phyloP scores from a whole-genome alignment of 1,139 yeast species.

The Pichia sp. region DNA sequence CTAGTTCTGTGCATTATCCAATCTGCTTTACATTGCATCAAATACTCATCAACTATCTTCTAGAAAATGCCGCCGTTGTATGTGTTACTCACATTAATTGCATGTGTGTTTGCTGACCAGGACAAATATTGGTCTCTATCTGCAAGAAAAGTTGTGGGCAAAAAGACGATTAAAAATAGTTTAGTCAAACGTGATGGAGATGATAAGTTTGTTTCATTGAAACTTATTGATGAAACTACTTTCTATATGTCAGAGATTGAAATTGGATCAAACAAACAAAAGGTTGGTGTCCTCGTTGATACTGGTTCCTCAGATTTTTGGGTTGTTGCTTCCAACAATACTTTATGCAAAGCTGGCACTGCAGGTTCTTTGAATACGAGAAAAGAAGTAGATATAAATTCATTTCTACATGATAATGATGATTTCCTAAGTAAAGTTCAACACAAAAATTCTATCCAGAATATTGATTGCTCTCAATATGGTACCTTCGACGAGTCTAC shows the following conservation, averaged over 20 bases:
- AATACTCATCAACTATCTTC: not conserved
- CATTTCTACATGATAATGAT: not conserved
- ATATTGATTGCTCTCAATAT: constrained; percentile 33
- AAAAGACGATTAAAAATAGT: not conserved
- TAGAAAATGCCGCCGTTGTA: constrained; percentile 3
- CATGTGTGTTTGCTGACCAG: constrained; percentile 2
- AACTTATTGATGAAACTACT: constrained; percentile 36
- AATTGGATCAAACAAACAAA: constrained; percentile 52
- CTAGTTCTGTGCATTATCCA: no score
- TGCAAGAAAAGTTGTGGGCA: constrained; percentile 4
- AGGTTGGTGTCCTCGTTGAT: constrained; percentile 49
- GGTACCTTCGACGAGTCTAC: constrained; percentile 44
- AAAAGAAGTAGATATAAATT: constrained; percentile 8
- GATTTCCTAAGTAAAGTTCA: not conserved
- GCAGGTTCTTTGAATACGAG: constrained; percentile 4
- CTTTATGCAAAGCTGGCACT: constrained; percentile 23
- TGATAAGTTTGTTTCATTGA: constrained; percentile 33
- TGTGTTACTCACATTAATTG: not conserved
- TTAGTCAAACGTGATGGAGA: constrained; percentile 31
- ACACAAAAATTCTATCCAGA: not conserved
- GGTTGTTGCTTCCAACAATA: constrained; percentile 35
- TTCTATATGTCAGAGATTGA: constrained; percentile 43
- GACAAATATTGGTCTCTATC: constrained; percentile 9
- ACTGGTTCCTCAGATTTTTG: constrained; percentile 69
- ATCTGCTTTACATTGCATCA: not conserved